Evolutionary conservation across 805 yeast species (phyloP).

Genomic region (Teunomyces cretensis): DNA sequence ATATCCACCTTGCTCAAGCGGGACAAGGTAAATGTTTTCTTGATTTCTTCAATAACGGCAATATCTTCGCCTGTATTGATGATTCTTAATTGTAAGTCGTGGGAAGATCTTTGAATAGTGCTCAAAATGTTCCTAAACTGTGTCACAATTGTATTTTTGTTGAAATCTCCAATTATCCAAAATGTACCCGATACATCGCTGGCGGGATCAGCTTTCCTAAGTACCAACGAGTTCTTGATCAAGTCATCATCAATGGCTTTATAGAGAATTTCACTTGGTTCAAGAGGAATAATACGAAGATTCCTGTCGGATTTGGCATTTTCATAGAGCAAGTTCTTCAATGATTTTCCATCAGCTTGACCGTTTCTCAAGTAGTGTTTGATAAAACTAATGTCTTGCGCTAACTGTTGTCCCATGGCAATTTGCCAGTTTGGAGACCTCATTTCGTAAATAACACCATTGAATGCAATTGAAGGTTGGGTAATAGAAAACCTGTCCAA

Average conservation of each 20-base stretch:
- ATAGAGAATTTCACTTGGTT: constrained; percentile 31
- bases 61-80: constrained; percentile 22
- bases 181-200: constrained; percentile 45
- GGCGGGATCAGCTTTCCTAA: constrained; percentile 14
- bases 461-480: constrained; percentile 57
- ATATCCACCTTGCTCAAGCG: constrained; percentile 3
- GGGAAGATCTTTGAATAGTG: constrained; percentile 18
- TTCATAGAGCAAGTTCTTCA: constrained; percentile 44
- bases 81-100: constrained; percentile 39
- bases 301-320: constrained; percentile 48
- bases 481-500: constrained; percentile 35
- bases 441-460: constrained; percentile 67
- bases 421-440: constrained; percentile 54
- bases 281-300: constrained; percentile 33
- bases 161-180: constrained; percentile 62
- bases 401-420: constrained; percentile 50
- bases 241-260: constrained; percentile 28
- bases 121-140: constrained; percentile 43
- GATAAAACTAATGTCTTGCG: constrained; percentile 48
- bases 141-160: constrained; percentile 29
- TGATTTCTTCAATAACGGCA: constrained; percentile 4
- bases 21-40: background rate
- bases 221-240: constrained; percentile 20
- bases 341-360: constrained; percentile 20
- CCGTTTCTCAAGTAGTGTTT: constrained; percentile 25